Evolutionary conservation across 2,329 filamentous ascomycete species (phyloP).

Genomic region (Paracorniculantispora psalliotae): DNA sequence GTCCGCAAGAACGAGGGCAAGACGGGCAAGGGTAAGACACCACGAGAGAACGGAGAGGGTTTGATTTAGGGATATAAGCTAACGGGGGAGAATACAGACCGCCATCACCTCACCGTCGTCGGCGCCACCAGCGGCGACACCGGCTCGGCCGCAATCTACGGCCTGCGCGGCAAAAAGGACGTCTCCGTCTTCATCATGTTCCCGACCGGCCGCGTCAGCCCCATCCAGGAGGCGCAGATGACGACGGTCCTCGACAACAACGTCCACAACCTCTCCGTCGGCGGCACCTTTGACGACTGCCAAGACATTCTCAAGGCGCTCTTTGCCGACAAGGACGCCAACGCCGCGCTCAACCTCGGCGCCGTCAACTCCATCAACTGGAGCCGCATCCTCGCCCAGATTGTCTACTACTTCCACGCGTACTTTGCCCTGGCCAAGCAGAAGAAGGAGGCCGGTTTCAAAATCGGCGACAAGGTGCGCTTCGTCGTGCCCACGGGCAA

Average conservation of each 20-base stretch:
- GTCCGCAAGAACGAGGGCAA: constrained; percentile 67
- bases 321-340: constrained; percentile 80
- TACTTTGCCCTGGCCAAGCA: constrained; percentile 75
- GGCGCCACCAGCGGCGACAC: constrained; percentile 86
- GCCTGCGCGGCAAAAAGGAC: constrained; percentile 91
- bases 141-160: constrained; percentile 93
- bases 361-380: constrained; percentile 98
- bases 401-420: constrained; percentile 93
- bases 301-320: constrained; percentile 95
- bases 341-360: constrained; percentile 75
- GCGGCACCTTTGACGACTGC: constrained; percentile 93
- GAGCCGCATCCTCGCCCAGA: constrained; percentile 91
- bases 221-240: constrained; percentile 96
- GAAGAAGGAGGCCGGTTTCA: constrained; percentile 55
- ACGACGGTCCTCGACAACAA: constrained; percentile 87
- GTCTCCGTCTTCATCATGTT: constrained; percentile 93
- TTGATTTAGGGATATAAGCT: background rate
- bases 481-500: constrained; percentile 94
- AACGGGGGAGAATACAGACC: constrained; percentile 37
- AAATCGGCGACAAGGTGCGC: constrained; percentile 64
- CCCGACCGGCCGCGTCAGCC: constrained; percentile 84
- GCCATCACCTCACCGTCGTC: constrained; percentile 80
- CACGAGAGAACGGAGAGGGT: background rate
- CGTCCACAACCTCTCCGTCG: constrained; percentile 85
- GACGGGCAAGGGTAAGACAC: constrained; percentile 42